Percentiles rank a stretch among this genome's conserved stretches.
These are phyloP conservation scores for Helianthus tuberosus DNA, from an alignment of 129 eudicot species.

Conservation along the genomic window DNA sequence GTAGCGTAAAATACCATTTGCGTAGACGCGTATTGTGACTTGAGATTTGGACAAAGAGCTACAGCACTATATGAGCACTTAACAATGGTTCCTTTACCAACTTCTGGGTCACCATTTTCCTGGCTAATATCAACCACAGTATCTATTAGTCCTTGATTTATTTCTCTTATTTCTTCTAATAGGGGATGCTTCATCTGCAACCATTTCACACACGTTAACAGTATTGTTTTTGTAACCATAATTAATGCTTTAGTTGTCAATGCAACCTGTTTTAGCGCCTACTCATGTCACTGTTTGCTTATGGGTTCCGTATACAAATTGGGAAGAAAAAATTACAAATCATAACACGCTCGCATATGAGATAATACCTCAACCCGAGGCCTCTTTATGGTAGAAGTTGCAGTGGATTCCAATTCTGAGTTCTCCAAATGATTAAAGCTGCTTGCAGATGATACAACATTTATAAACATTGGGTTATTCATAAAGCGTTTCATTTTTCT, in stretches of 20 bases:
- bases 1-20: conserved; percentile 63
- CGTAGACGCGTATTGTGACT: conserved; percentile 73
- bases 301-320: not conserved
- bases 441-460: conserved; percentile 70
- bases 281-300: not conserved
- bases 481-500: conserved; percentile 79
- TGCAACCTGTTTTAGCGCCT: not conserved
- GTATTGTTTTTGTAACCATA: not conserved
- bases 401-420: conserved; percentile 82
- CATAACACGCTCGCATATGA: not conserved
- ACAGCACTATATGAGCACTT: conserved; percentile 86
- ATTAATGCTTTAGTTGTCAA: not conserved
- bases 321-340: not conserved
- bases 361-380: conserved; percentile 66
- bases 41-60: conserved; percentile 83
- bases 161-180: conserved; percentile 83
- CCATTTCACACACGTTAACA: not conserved
- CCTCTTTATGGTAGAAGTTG: conserved; percentile 74
- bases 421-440: conserved; percentile 53
- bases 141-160: conserved; percentile 73
- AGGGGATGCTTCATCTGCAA: conserved; percentile 48
- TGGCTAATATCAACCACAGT: conserved; percentile 78
- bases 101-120: conserved; percentile 79
- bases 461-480: conserved; percentile 36
- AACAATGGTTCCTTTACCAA: conserved; percentile 79